These are phyloP conservation scores for Aegilops bicornis DNA, from an alignment of 176 grass and related monocot genomes.

Conservation along the genomic window DNA sequence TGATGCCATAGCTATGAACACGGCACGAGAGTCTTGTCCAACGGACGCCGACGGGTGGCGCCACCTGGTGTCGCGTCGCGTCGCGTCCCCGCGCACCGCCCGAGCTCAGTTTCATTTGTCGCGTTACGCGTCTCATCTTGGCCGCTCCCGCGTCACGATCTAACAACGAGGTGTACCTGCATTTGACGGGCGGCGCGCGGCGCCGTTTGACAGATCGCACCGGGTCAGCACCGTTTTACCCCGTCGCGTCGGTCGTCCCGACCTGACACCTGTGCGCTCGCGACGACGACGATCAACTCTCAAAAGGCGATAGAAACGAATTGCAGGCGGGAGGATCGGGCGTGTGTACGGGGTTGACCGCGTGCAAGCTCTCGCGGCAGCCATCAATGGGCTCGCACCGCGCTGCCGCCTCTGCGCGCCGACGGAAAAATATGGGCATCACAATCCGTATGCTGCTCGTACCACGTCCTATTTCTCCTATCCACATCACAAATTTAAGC, in stretches of 20 bases:
- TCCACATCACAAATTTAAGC: neutral
- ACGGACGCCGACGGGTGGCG: neutral
- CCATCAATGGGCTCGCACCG: constrained; percentile 41
- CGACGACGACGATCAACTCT: too few relatives aligned
- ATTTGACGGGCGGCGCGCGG: constrained; percentile 10
- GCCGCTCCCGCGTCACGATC: neutral
- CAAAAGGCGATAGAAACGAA: too few relatives aligned
- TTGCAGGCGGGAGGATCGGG: neutral
- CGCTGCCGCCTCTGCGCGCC: neutral
- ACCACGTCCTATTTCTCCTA: neutral
- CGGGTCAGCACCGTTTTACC: neutral
- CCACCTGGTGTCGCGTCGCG: neutral
- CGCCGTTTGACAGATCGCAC: neutral
- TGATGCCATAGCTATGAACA: too few relatives aligned
- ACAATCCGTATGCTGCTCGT: too few relatives aligned
- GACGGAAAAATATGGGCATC: constrained; percentile 21
- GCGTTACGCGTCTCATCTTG: neutral
- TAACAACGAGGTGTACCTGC: constrained; percentile 9
- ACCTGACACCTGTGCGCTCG: neutral
- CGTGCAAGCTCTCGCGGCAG: neutral
- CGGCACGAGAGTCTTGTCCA: too few relatives aligned
- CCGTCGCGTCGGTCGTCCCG: neutral
- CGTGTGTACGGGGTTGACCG: constrained; percentile 32
- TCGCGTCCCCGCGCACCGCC: neutral
- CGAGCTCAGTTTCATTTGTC: neutral